Evolutionary conservation across 805 yeast genomes (phyloP).

Genomic region (Candida ponderosae): DNA sequence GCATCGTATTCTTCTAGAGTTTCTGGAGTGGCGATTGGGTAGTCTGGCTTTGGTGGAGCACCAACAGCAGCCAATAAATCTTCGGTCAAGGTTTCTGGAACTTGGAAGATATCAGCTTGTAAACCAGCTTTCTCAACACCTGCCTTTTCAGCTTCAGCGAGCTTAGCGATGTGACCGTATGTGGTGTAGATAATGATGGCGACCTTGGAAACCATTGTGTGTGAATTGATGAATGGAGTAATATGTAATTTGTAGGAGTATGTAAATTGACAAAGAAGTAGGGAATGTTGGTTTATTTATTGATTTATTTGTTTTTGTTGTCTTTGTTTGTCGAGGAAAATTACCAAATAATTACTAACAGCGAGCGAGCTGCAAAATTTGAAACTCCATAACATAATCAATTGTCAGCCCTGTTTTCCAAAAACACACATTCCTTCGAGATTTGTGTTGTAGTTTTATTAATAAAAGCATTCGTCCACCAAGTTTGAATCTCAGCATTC

Average conservation of each 20-base stretch:
- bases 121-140: constrained; percentile 71
- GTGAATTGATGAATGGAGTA: background rate
- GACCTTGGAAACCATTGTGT: constrained; percentile 26
- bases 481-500: no score
- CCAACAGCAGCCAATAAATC: constrained; percentile 49
- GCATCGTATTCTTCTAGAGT: constrained; percentile 66
- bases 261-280: background rate
- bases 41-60: constrained; percentile 57
- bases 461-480: no score
- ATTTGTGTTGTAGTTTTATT: no score
- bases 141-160: constrained; percentile 60
- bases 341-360: background rate
- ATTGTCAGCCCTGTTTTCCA: background rate
- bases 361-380: background rate
- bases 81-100: constrained; percentile 65
- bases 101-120: constrained; percentile 61
- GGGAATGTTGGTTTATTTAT: background rate
- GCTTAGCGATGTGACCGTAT: constrained; percentile 64
- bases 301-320: background rate
- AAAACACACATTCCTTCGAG: no score
- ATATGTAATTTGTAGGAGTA: background rate
- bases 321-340: background rate
- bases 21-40: constrained; percentile 56
- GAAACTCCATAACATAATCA: background rate
- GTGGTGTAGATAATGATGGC: constrained; percentile 59